These are phyloP conservation scores for Hymenoscyphus linearis DNA, from an alignment of 2,329 filamentous ascomycete species.

Conservation along the genomic window DNA sequence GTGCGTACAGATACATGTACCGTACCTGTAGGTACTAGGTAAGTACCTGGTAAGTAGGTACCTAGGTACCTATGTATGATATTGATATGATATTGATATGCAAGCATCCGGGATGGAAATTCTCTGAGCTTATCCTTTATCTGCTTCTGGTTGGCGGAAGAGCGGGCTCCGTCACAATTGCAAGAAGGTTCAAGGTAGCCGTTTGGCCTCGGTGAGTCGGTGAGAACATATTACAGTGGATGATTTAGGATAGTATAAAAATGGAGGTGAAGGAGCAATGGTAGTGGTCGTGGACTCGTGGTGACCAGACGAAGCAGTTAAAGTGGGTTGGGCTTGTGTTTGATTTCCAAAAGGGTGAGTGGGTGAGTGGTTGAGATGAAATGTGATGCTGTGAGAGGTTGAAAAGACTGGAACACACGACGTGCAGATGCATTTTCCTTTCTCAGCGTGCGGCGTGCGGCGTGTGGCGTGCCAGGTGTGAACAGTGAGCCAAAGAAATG, in stretches of 20 bases:
- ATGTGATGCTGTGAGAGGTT: constrained; percentile 6
- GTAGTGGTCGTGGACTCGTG: not conserved
- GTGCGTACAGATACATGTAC: not conserved
- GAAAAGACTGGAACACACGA: constrained; percentile 9
- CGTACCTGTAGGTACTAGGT: too few species aligned
- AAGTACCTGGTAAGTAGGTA: too few species aligned
- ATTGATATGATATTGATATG: not conserved
- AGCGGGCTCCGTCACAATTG: constrained; percentile 4
- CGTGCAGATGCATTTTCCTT: constrained; percentile 6
- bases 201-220: not conserved
- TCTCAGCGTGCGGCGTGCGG: too few species aligned
- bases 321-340: not conserved
- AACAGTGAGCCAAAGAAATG: too few species aligned
- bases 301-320: not conserved
- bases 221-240: not conserved
- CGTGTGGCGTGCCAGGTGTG: too few species aligned
- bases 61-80: too few species aligned
- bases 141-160: constrained; percentile 12
- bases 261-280: not conserved
- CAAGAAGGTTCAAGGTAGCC: not conserved
- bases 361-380: not conserved
- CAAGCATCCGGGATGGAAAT: not conserved
- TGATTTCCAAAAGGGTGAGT: constrained; percentile 2
- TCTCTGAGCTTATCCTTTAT: not conserved
- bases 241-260: not conserved